Percentiles rank a stretch among this genome's conserved stretches.
Evolutionary conservation across 345 rosid species (phyloP).

Genomic region (Anastatica hierochuntica): DNA sequence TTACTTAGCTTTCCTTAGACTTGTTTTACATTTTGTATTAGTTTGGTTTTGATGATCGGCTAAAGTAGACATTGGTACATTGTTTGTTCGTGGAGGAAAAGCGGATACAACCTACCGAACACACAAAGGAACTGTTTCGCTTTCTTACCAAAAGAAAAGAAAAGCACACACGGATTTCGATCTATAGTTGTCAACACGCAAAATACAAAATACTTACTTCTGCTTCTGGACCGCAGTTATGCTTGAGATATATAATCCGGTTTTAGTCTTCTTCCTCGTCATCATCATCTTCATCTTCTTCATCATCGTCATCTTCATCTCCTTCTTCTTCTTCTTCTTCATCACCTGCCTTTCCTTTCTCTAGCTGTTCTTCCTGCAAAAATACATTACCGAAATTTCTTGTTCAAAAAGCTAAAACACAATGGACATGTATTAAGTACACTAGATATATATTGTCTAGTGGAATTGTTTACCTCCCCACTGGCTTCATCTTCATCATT

Average conservation of each 20-base stretch:
- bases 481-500: conserved; percentile 52
- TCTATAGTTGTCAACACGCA: conserved; percentile 9
- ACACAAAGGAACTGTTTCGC: conserved; percentile 9
- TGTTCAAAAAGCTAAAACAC: not conserved
- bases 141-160: conserved; percentile 3
- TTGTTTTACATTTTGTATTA: too few relatives aligned
- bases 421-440: not conserved
- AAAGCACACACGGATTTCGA: not conserved
- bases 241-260: not conserved
- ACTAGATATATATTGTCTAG: not conserved
- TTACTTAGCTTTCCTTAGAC: too few relatives aligned
- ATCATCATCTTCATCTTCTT: conserved; percentile 1
- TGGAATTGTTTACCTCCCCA: conserved; percentile 34
- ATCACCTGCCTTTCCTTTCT: conserved; percentile 17
- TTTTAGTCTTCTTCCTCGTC: conserved; percentile 22
- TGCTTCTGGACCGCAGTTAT: conserved; percentile 4
- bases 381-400: not conserved
- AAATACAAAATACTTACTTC: conserved; percentile 19
- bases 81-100: not conserved
- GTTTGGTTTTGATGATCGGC: too few relatives aligned
- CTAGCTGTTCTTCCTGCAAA: conserved; percentile 19
- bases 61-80: conserved; percentile 2
- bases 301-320: not conserved
- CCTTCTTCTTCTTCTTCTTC: conserved; percentile 8
- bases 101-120: conserved; percentile 7